phyloP scores from a whole-genome alignment of 441 rosid genomes.

The Gossypium aridum region DNA sequence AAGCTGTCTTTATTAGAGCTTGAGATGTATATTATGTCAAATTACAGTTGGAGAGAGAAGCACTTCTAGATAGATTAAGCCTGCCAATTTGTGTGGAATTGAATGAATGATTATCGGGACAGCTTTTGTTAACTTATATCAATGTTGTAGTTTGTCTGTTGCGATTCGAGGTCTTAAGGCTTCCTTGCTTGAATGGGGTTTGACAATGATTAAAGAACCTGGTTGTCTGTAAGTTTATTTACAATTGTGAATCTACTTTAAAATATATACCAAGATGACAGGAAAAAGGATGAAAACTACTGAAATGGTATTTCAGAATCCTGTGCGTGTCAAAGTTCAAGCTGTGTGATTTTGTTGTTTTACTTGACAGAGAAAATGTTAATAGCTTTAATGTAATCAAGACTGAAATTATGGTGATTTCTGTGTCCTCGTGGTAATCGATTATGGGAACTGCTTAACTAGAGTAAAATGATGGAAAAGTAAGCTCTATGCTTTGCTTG shows the following conservation, averaged over 20 bases:
- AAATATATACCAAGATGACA: not conserved
- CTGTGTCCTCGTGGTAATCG: slow-evolving; percentile 16
- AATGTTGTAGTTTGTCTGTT: not conserved
- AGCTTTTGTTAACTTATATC: not conserved
- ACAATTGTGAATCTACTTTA: not conserved
- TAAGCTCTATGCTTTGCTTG: not conserved
- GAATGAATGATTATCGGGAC: not conserved
- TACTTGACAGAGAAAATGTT: not conserved
- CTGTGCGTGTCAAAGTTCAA: not conserved
- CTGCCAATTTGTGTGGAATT: not conserved
- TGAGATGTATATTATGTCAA: not conserved
- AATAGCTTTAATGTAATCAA: not conserved
- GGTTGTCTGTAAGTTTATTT: not conserved
- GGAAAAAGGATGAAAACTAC: not conserved
- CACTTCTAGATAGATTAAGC: not conserved
- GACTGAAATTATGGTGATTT: not conserved
- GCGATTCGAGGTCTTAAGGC: not conserved
- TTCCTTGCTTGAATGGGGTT: not conserved
- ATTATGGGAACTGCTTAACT: not conserved
- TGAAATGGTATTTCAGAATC: not conserved
- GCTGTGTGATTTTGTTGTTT: not conserved
- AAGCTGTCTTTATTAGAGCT: not conserved
- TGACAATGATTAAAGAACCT: not conserved
- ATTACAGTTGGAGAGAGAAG: not conserved
- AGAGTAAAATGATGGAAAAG: not conserved